These are phyloP conservation scores for Phaeosphaeriaceae sp. DNA, from an alignment of 2,329 filamentous ascomycete species.

Conservation along the genomic window DNA sequence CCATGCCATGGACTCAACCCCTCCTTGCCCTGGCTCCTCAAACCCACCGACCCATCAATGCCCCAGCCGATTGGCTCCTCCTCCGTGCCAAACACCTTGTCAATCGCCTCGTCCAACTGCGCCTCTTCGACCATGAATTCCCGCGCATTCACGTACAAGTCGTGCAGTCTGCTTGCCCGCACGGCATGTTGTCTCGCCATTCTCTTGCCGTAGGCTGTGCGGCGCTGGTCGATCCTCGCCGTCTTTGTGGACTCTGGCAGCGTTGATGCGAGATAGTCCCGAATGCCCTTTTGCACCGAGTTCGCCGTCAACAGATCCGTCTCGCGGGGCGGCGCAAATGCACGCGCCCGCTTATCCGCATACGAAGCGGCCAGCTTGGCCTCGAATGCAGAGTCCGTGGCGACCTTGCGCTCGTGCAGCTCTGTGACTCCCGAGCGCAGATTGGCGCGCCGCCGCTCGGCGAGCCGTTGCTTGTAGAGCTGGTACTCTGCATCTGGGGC, in stretches of 20 bases:
- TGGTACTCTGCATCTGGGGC: constrained; percentile 57
- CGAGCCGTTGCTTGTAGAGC: constrained; percentile 76
- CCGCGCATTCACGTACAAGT: constrained; percentile 87
- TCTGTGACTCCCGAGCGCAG: constrained; percentile 73
- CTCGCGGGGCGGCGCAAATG: constrained; percentile 71
- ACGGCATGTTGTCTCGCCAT: constrained; percentile 62
- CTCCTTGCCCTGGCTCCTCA: constrained; percentile 24
- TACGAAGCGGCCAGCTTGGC: constrained; percentile 44
- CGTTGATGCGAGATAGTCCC: constrained; percentile 42
- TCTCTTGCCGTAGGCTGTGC: constrained; percentile 48
- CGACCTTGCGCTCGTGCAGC: constrained; percentile 61
- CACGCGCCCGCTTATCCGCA: constrained; percentile 56
- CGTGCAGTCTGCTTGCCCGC: constrained; percentile 76
- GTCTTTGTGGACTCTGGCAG: constrained; percentile 33
- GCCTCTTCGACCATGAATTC: constrained; percentile 84
- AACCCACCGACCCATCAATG: constrained; percentile 25
- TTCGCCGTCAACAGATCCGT: constrained; percentile 57
- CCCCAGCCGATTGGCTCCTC: constrained; percentile 52
- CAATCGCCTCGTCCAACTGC: constrained; percentile 76
- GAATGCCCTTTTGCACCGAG: constrained; percentile 38
- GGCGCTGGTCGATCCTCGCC: constrained; percentile 38
- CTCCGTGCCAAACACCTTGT: constrained; percentile 75
- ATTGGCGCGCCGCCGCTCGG: constrained; percentile 73
- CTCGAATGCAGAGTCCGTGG: constrained; percentile 27
- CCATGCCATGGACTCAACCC: constrained; percentile 43